A percentile compares a stretch with the other conserved stretches of the same genome.
phyloP scores from a whole-genome alignment of 352 stramenopile genomes.

The Phytophthora aleatoria region DNA sequence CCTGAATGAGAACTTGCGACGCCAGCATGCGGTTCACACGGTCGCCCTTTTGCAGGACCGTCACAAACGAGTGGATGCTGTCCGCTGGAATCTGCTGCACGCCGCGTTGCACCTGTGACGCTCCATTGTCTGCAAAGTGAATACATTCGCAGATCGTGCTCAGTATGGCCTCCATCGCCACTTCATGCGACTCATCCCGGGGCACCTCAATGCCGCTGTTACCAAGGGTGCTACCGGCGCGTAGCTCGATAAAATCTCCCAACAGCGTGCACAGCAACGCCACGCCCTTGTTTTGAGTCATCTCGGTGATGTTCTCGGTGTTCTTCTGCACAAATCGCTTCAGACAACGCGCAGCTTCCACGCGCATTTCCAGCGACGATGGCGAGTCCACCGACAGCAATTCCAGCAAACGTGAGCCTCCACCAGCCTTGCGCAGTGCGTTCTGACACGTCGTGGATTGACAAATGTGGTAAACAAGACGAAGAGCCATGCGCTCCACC shows the following conservation, averaged over 20 bases:
- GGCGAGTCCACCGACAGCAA: conserved; percentile 58
- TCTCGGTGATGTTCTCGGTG: conserved; percentile 68
- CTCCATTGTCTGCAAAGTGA: conserved; percentile 51
- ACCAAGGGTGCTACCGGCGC: conserved; percentile 31
- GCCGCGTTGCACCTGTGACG: conserved; percentile 37
- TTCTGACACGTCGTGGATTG: conserved; percentile 70
- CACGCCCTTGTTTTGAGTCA: conserved; percentile 61
- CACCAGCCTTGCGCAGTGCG: conserved; percentile 64
- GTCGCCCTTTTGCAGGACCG: conserved; percentile 60
- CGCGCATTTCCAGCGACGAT: conserved; percentile 54
- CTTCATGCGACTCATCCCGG: conserved; percentile 66
- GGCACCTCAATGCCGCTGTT: conserved; percentile 21
- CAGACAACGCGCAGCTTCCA: conserved; percentile 74
- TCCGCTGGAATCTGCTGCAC: conserved; percentile 58
- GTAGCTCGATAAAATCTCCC: conserved; percentile 61
- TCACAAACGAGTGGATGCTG: conserved; percentile 68
- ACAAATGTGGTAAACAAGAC: conserved; percentile 77
- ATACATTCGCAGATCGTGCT: conserved; percentile 81
- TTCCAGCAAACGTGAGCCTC: conserved; percentile 54
- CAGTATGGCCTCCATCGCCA: conserved; percentile 74
- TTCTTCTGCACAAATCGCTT: conserved; percentile 81
- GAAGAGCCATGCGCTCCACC: conserved; percentile 73
- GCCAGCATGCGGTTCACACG: conserved; percentile 71
- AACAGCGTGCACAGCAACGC: conserved; percentile 56
- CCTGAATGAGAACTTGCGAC: conserved; percentile 72